Base-by-base conservation (phyloP, 2,329 filamentous ascomycete species). In the Ceratocystis lukuohia region DNA sequence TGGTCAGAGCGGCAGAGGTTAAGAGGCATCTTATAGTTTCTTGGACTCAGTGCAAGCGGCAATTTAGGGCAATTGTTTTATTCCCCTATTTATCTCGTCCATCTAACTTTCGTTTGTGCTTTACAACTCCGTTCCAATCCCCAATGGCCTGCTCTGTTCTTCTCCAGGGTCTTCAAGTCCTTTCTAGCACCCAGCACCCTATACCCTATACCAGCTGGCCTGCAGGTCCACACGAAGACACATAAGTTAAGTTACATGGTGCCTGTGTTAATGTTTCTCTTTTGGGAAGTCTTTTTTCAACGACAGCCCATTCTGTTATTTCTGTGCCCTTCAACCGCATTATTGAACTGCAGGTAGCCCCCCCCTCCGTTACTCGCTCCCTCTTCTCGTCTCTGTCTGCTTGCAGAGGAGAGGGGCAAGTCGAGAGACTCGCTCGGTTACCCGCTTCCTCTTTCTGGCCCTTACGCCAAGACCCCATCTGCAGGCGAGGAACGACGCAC, bases 21-120 rank as follows among this genome's bases (percentile, higher is more conserved):
- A 57, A 57, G 53, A 57, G 53, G 28, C 53, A 57, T 57, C 53
- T 57, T 57, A 57, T 57, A 57, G 53, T 57, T 57, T 57, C 53
- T 30, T 28, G 28, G 28, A n/a, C 22, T n/a, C 56, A 59, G n/a
- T 37, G 28, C 17, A 30, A 41, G 56, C 30, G 56, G 15, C 56
- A 59, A 59, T 59, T 30, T 59, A 33, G 17, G 17, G 33, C 12
- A 17, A 17, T 17, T n/a, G 8, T 59, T 59, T 59, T 59, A 59
- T 59, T 59, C 25, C 12, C 56, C 33, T 30, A n/a, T 59, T 59
- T 37, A 59, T 37, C 56, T 59, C 12, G 30, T 2, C 20, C 22
- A 30, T 28, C 12, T 37, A 28, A 7, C 48, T 28, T 28, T 53
- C 20, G n/a, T 10, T 20, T 50, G 5, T 53, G 46, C 22, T n/a